Evolutionary conservation across 306 rosid genomes (phyloP), one percentile per base, ranked within the genome.

Genomic region (Sophora flavescens): DNA sequence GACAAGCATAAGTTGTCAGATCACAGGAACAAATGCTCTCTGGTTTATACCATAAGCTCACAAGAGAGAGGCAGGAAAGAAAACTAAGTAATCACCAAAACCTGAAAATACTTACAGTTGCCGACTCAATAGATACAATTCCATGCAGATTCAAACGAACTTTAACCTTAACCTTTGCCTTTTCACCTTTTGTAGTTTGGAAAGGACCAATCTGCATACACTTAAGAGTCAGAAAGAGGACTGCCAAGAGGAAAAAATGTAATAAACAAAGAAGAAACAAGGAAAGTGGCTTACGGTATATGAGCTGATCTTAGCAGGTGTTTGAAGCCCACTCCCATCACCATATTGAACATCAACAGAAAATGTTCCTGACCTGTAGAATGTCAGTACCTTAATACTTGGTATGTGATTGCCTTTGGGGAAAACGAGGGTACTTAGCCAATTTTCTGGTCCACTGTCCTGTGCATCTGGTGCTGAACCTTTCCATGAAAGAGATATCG

Each of bases 151-250:
- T 96, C 82, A 96, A 76, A 38, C 91, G 88, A 61, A 74, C 98
- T 85, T 80, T 96, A 64, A 93, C 93, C 86, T 89, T 96, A 16
- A 93, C 14, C 63, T 91, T 96, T 18, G 88, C 88, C 63, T 87
- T 83, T 32, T 93, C 97, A 70, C 72, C 56, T 70, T 85, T 86
- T 3, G 90, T 65, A 38, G 88, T 59, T 68, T 90, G 90, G 47
- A 96, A 92, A 45, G 98, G 98, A 66, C 98, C 99, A 81, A 96
- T 89, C 99, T 96, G 88, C 86, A 84, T 2, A 68, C 3, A 69
- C 14, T 56, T 35, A 57, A 48, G n/a, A 32, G 63, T 75, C 51
- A 70, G 18, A 18, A 3, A 70, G n/a, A 26, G 4, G 30, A 45
- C n/a, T 6, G 15, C 73, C 42, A 39, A 33, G 10, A n/a, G 12